phyloP scores from a whole-genome alignment of 257 asterid species.

The Linderniella brevidens region DNA sequence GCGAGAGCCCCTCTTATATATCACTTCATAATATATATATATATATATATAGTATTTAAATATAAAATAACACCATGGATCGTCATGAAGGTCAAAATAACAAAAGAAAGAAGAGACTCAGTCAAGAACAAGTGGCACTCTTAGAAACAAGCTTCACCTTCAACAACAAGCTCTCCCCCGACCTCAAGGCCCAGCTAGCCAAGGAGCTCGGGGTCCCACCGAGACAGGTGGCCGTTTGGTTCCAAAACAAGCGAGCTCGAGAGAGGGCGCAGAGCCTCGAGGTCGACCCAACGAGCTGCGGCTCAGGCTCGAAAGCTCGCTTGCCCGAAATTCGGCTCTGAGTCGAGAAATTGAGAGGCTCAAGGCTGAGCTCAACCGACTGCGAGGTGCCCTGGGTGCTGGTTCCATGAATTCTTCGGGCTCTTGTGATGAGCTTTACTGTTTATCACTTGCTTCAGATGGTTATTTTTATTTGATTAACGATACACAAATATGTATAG shows the following conservation, averaged over 20 bases:
- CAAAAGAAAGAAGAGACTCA: constrained; percentile 42
- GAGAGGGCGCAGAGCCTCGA: constrained; percentile 84
- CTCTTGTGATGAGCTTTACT: too few species aligned
- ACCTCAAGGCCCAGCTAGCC: constrained; percentile 55
- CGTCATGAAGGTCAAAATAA: constrained; percentile 17
- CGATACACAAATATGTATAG: too few species aligned
- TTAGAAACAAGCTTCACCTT: constrained; percentile 65
- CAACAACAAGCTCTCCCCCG: constrained; percentile 67
- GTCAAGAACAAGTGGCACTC: constrained; percentile 50
- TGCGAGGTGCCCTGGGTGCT: too few species aligned
- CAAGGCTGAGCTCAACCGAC: constrained; percentile 27
- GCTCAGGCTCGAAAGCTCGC: constrained; percentile 31
- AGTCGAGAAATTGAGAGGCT: constrained; percentile 38
- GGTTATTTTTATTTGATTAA: too few species aligned
- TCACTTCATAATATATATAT: too few species aligned
- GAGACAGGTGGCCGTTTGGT: constrained; percentile 83
- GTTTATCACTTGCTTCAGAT: too few species aligned
- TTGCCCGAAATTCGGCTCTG: constrained; percentile 37
- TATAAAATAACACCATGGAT: constrained; percentile 7
- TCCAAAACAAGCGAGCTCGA: constrained; percentile 73
- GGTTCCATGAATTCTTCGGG: too few species aligned
- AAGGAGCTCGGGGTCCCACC: constrained; percentile 70
- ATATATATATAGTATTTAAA: not conserved
- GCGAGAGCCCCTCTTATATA: too few species aligned
- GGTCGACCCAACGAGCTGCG: constrained; percentile 43